Evolutionary conservation across 805 yeast species (phyloP), one percentile per base, ranked within the genome.

Genomic region (Spathaspora boniae): DNA sequence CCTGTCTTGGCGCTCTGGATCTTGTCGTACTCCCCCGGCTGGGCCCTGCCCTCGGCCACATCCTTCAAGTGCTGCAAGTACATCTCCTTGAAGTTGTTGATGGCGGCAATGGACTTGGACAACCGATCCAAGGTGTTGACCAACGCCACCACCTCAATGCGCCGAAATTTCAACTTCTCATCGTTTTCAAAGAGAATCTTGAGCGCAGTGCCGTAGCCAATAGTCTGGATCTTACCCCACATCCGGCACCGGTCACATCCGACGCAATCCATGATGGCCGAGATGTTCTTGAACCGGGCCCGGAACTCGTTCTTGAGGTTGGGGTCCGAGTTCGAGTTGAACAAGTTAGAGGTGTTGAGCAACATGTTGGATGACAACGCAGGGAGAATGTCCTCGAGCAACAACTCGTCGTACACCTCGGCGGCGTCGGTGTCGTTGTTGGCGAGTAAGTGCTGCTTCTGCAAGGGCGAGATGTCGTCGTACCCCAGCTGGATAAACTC

Each of bases 191-290:
- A 87, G 40, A 93, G 66, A 16, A 91, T 75, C 58, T 93, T 93
- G 52, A 93, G 73, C 1, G 96, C 95, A 6, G 99, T 93, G 14
- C 97, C 99, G 58, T 93, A 93, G 15, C 99, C 99, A 11, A 93
- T 86, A 2, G 95, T 87, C 65, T 93, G 98, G 20, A 93, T 76
- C 60, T 93, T 93, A 7, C 98, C 98, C 99, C 99, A 93, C 61
- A 93, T 69, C 51, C 97, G 76, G 60, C 99, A 93, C 54, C 97
- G 74, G 56, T 93, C 98, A 67, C 99, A 93, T 25, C 96, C 97
- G 26, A 93, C 98, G 65, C 99, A 93, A 58, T 91, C 96, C 97
- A 93, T 93, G 29, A 93, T 78, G 33, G 86, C 82, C 15, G 95
- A 81, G 16, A 93, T 94, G 55, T 93, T 93, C 53, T 79, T 81